Conservation (phyloP, 495 filamentous ascomycete genomes). For the Aspergillus homomorphus region DNA sequence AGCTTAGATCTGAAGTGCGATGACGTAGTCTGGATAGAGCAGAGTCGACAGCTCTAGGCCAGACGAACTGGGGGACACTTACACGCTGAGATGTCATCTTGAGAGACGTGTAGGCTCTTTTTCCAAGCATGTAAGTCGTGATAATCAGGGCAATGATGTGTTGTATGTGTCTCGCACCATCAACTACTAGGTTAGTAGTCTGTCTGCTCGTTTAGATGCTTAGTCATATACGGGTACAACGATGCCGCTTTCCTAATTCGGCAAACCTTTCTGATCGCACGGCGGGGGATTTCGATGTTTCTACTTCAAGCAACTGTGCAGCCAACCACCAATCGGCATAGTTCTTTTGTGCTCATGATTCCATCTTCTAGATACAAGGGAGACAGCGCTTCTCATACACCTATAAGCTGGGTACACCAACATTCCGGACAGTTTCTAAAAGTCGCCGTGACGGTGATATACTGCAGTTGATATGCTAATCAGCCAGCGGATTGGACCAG, state of each 20-base stretch:
- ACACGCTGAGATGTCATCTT: slow-evolving; percentile 18
- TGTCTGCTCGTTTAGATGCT: background rate
- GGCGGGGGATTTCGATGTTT: no score
- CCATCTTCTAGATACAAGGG: background rate
- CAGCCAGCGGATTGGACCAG: background rate
- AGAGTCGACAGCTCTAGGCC: background rate
- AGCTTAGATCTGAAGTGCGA: background rate
- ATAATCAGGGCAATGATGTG: background rate
- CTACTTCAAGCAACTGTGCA: no score
- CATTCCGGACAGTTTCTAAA: no score
- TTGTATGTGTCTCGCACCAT: background rate
- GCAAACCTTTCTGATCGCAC: no score
- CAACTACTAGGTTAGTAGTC: background rate
- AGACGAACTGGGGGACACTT: background rate
- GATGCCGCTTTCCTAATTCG: no score
- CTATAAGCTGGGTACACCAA: no score
- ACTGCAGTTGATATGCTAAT: no score
- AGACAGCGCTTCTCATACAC: no score
- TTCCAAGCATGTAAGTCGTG: background rate
- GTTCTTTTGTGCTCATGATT: background rate
- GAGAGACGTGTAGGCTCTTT: background rate
- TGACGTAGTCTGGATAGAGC: slow-evolving; percentile 12
- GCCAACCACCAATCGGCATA: background rate
- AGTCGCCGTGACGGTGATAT: no score
- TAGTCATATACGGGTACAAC: background rate